These are phyloP conservation scores for Ophioceras dolichostomum DNA, from an alignment of 2,329 filamentous ascomycete species.

Conservation along the genomic window DNA sequence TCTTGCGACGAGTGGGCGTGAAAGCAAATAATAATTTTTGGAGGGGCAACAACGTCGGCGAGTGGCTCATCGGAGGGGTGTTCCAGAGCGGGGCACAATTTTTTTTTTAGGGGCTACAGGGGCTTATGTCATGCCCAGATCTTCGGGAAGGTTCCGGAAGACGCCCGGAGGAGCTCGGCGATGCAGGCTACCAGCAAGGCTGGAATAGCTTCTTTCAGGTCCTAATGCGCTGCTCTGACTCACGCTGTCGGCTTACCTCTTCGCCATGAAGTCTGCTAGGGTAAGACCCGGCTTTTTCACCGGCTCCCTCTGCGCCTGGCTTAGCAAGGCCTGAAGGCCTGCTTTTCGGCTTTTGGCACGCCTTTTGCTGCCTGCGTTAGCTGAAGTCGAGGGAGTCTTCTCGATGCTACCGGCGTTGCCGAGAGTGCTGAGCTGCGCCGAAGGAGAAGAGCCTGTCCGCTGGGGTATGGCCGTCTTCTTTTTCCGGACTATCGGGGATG, in stretches of 20 bases:
- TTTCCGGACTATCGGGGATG: slow-evolving; percentile 15
- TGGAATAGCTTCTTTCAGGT: background rate
- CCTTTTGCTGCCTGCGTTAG: slow-evolving; percentile 51
- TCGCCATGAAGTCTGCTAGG: slow-evolving; percentile 43
- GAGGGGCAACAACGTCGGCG: background rate
- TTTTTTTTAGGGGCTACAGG: too few species aligned
- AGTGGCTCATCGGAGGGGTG: slow-evolving; percentile 1
- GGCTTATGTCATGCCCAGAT: slow-evolving; percentile 18
- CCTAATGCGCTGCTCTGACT: background rate
- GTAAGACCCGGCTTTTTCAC: slow-evolving; percentile 27
- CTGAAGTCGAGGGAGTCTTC: slow-evolving; percentile 21
- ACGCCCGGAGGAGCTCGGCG: slow-evolving; percentile 1
- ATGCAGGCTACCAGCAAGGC: background rate
- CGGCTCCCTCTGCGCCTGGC: slow-evolving; percentile 29
- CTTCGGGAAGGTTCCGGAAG: slow-evolving; percentile 13
- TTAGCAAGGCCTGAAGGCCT: slow-evolving; percentile 53
- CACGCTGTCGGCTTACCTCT: slow-evolving; percentile 4
- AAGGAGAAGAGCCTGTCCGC: too few species aligned
- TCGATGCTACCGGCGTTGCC: too few species aligned
- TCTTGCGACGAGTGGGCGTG: background rate
- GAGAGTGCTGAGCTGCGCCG: too few species aligned
- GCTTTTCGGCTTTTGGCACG: slow-evolving; percentile 53
- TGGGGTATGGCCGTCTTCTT: too few species aligned
- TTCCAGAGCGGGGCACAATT: too few species aligned
- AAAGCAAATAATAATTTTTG: background rate